Conservation (phyloP, 2,329 filamentous ascomycete species). For the Paraconiothyrium sp. region DNA sequence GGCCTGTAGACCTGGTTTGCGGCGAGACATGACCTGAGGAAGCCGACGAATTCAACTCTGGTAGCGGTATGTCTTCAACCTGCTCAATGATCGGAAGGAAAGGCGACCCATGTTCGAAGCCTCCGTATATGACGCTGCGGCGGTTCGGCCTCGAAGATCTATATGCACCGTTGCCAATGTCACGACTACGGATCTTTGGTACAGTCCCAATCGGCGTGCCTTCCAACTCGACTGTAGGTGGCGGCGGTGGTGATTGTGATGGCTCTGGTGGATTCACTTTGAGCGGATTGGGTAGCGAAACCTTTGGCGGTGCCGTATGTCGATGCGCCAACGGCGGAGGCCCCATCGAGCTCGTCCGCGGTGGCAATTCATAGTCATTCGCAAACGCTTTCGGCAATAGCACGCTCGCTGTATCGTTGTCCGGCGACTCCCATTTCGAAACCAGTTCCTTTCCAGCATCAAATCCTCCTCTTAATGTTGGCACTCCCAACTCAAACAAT, state of each 20-base stretch:
- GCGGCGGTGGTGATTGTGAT: neutral
- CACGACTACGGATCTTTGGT: neutral
- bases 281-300: neutral
- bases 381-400: neutral
- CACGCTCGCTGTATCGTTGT: neutral
- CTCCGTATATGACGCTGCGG: neutral
- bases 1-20: neutral
- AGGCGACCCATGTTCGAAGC: neutral
- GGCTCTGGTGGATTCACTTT: conserved; percentile 7
- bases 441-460: neutral
- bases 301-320: conserved; percentile 3
- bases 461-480: neutral
- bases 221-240: neutral
- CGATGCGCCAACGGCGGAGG: neutral
- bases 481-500: neutral
- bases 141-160: neutral
- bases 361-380: conserved; percentile 3
- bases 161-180: neutral
- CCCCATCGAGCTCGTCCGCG: neutral
- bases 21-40: neutral
- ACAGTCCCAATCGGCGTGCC: neutral
- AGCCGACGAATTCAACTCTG: neutral
- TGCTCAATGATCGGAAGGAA: conserved; percentile 1
- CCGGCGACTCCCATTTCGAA: neutral
- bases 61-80: neutral